These are phyloP conservation scores for Yarrowia bubula DNA, from an alignment of 805 yeast species.

Conservation along the genomic window DNA sequence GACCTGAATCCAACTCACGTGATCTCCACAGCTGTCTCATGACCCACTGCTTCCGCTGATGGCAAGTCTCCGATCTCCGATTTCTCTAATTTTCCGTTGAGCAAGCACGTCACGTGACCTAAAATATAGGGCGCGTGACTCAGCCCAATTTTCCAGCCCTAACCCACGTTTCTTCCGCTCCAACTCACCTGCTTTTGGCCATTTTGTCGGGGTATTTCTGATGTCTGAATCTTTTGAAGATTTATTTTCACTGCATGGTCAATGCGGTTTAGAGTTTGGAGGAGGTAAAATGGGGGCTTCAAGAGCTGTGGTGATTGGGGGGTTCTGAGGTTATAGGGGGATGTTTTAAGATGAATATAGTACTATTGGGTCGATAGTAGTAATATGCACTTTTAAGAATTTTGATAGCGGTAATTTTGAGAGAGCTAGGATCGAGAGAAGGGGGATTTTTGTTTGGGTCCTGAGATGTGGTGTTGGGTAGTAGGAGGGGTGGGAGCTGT, in stretches of 20 bases:
- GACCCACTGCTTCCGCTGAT: too few relatives aligned
- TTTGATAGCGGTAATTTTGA: not conserved
- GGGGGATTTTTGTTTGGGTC: not conserved
- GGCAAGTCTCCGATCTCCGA: too few relatives aligned
- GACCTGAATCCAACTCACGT: too few relatives aligned
- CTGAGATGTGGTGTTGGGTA: too few relatives aligned
- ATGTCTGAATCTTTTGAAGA: not conserved
- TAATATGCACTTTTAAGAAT: not conserved
- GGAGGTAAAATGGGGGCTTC: too few relatives aligned
- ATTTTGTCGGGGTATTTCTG: not conserved
- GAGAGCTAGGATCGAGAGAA: not conserved
- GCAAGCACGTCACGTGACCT: not conserved
- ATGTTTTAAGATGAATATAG: too few relatives aligned
- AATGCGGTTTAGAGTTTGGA: not conserved
- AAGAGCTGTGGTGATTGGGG: too few relatives aligned
- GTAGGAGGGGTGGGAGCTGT: too few relatives aligned
- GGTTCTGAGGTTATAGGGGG: too few relatives aligned
- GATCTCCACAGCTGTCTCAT: too few relatives aligned
- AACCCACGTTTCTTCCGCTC: not conserved
- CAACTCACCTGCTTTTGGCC: conserved; percentile 26
- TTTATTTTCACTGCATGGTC: not conserved
- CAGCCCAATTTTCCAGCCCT: too few relatives aligned
- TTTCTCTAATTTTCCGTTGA: not conserved
- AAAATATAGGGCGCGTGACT: not conserved
- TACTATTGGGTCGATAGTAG: too few relatives aligned